These are phyloP conservation scores for Exserohilum turcica DNA, from an alignment of 2,329 filamentous ascomycete genomes.

Conservation along the genomic window DNA sequence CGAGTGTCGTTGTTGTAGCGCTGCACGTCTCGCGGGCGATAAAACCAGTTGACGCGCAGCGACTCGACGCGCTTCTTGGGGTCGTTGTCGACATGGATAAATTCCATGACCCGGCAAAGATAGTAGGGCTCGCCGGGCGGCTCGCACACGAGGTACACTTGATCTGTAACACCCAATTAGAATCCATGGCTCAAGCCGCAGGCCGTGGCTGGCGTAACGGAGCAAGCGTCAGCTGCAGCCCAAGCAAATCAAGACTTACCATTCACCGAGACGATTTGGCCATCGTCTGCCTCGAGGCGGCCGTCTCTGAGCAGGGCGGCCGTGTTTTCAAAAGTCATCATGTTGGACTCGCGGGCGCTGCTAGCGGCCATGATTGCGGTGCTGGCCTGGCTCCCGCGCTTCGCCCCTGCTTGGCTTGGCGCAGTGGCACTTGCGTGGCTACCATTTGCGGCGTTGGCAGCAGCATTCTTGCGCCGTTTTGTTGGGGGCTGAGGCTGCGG, in stretches of 20 bases:
- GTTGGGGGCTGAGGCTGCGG: constrained; percentile 40
- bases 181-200: constrained; percentile 31
- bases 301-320: constrained; percentile 73
- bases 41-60: constrained; percentile 96
- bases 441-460: constrained; percentile 42
- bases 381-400: constrained; percentile 36
- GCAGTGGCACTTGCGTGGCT: constrained; percentile 44
- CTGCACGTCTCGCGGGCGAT: constrained; percentile 92
- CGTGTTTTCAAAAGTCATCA: constrained; percentile 83
- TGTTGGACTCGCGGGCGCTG: constrained; percentile 70
- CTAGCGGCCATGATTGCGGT: constrained; percentile 49
- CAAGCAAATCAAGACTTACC: constrained; percentile 61
- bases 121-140: constrained; percentile 98
- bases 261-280: constrained; percentile 80
- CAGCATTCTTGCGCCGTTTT: constrained; percentile 85
- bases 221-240: constrained; percentile 29
- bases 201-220: constrained; percentile 38
- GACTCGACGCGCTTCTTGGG: constrained; percentile 76
- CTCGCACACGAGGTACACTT: constrained; percentile 96
- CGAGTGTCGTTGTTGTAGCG: constrained; percentile 90
- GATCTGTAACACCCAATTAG: constrained; percentile 60
- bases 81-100: constrained; percentile 77
- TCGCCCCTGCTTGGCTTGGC: constrained; percentile 47
- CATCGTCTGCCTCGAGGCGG: constrained; percentile 86
- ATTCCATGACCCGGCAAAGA: constrained; percentile 97